phyloP scores from a whole-genome alignment of 176 grass and related monocot genomes.

The Rhynchospora tenuis region DNA sequence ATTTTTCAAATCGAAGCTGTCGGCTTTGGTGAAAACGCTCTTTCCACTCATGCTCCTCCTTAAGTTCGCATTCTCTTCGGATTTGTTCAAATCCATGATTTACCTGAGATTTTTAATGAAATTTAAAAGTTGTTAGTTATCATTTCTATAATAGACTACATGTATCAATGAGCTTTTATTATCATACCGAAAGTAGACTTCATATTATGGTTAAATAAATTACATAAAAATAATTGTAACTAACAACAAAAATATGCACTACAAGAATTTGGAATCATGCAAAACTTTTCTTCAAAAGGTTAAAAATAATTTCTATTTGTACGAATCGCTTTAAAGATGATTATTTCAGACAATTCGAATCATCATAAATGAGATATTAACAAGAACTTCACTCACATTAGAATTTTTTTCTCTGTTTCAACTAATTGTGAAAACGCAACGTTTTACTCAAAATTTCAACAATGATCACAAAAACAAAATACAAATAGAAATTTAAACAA shows the following conservation, averaged over 20 bases:
- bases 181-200: background rate
- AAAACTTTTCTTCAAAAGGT: no score
- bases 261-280: background rate
- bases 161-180: background rate
- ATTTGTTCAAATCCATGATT: conserved; percentile 22
- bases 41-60: conserved; percentile 32
- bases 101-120: background rate
- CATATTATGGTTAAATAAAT: background rate
- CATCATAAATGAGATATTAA: background rate
- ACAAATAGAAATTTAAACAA: background rate
- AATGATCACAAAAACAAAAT: background rate
- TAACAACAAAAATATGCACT: background rate
- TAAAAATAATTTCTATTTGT: no score
- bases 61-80: background rate
- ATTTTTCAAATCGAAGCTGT: conserved; percentile 58
- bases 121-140: background rate
- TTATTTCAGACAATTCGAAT: background rate
- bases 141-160: background rate
- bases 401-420: background rate
- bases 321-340: background rate
- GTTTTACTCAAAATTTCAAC: background rate
- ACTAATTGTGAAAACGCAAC: background rate
- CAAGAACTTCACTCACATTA: background rate
- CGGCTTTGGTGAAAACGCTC: conserved; percentile 56
- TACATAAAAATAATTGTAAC: background rate